phyloP scores from a whole-genome alignment of 768 basidiomycete species.

The Suillus subluteus region DNA sequence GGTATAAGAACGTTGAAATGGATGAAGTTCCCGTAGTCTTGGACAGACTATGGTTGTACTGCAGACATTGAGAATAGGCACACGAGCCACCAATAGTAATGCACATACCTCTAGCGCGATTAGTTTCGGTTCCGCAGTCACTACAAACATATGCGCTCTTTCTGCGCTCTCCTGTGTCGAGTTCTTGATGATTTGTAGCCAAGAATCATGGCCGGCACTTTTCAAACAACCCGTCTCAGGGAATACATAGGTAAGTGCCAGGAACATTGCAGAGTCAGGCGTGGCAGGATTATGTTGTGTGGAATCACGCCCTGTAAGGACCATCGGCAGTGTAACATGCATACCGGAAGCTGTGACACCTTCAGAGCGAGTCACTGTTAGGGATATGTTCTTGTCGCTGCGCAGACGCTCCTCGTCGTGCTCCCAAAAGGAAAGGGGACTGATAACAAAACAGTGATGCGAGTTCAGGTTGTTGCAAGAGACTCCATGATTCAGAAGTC shows the following conservation, averaged over 20 bases:
- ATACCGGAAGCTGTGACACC: slow-evolving; percentile 60
- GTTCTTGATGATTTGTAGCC: slow-evolving; percentile 59
- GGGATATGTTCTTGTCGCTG: slow-evolving; percentile 58
- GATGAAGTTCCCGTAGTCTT: slow-evolving; percentile 53
- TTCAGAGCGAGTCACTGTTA: slow-evolving; percentile 61
- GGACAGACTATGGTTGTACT: slow-evolving; percentile 59
- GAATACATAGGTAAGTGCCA: slow-evolving; percentile 85
- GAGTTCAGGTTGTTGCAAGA: slow-evolving; percentile 58
- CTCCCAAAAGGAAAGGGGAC: slow-evolving; percentile 77
- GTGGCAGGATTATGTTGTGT: slow-evolving; percentile 53
- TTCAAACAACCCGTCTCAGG: slow-evolving; percentile 72
- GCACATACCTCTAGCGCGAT: slow-evolving; percentile 47
- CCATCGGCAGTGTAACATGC: slow-evolving; percentile 72
- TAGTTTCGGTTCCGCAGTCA: slow-evolving; percentile 46
- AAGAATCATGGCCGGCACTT: slow-evolving; percentile 61
- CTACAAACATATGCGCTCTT: slow-evolving; percentile 40
- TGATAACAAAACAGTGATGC: slow-evolving; percentile 68
- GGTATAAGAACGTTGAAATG: slow-evolving; percentile 71
- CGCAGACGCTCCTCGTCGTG: slow-evolving; percentile 58
- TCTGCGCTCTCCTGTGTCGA: slow-evolving; percentile 37
- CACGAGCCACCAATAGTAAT: slow-evolving; percentile 23
- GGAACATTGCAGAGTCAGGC: slow-evolving; percentile 67
- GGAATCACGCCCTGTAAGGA: slow-evolving; percentile 69
- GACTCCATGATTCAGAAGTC: slow-evolving; percentile 42
- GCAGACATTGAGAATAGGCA: slow-evolving; percentile 18